Conservation (phyloP, 306 rosid species). For the Malus orientalis region DNA sequence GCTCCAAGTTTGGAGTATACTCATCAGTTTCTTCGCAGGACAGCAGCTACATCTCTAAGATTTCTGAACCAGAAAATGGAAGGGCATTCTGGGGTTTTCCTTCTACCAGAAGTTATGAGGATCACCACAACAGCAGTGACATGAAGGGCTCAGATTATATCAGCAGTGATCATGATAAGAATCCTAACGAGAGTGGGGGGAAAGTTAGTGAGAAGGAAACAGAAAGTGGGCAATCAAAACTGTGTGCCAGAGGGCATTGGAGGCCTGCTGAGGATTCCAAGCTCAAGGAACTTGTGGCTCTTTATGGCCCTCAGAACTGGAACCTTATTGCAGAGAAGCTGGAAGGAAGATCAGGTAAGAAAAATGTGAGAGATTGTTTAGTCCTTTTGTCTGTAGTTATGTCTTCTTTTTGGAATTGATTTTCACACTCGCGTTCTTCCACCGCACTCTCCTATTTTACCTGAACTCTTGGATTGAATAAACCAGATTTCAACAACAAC, state of each 20-base stretch:
- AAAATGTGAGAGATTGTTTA: not conserved
- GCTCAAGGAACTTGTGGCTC: constrained; percentile 87
- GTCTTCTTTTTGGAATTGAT: not conserved
- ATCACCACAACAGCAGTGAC: constrained; percentile 25
- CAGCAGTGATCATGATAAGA: constrained; percentile 38
- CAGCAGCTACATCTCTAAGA: constrained; percentile 25
- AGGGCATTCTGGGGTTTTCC: constrained; percentile 47
- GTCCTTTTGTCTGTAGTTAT: not conserved
- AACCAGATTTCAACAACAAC: no score
- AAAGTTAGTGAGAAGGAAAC: constrained; percentile 30
- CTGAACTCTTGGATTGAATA: no score
- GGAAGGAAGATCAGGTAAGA: constrained; percentile 94
- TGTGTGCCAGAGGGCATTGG: constrained; percentile 98
- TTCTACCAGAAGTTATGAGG: constrained; percentile 45
- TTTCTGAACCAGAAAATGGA: constrained; percentile 29
- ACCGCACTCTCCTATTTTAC: not conserved
- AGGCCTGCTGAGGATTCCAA: constrained; percentile 95
- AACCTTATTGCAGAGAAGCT: constrained; percentile 91
- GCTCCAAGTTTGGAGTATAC: constrained; percentile 33
- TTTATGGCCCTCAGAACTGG: constrained; percentile 98
- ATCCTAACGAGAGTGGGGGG: constrained; percentile 32
- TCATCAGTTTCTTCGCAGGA: constrained; percentile 48
- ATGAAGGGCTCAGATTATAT: constrained; percentile 39
- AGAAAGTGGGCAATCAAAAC: constrained; percentile 59
- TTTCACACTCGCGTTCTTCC: not conserved